A percentile compares a stretch with the other conserved stretches of the same genome.
phyloP scores from a whole-genome alignment of 2,329 filamentous ascomycete genomes.

The Albifimbria verrucaria region DNA sequence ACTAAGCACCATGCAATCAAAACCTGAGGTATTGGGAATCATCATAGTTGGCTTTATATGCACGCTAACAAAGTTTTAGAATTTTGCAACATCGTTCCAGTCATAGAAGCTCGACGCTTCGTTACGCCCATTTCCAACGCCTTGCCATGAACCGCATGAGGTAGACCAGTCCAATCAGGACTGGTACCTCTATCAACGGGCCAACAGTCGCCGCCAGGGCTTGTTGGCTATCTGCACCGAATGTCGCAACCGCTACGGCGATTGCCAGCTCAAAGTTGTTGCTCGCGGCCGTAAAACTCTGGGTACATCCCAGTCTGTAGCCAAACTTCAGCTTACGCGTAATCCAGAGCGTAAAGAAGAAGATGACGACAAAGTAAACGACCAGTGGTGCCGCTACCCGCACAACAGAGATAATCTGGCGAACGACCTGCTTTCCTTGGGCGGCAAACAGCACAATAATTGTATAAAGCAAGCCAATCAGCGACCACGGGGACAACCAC shows the following conservation, averaged over 20 bases:
- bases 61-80: too few species aligned
- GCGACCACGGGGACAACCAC: slow-evolving; percentile 67
- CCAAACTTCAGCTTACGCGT: slow-evolving; percentile 67
- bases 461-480: slow-evolving; percentile 82
- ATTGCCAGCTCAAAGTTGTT: slow-evolving; percentile 95
- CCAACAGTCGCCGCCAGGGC: slow-evolving; percentile 81
- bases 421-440: slow-evolving; percentile 72
- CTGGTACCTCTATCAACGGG: slow-evolving; percentile 82
- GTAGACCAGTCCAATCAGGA: slow-evolving; percentile 75
- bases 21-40: too few species aligned
- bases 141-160: slow-evolving; percentile 58
- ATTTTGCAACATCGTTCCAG: too few species aligned
- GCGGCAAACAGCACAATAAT: slow-evolving; percentile 83
- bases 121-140: slow-evolving; percentile 49
- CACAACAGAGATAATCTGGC: slow-evolving; percentile 80
- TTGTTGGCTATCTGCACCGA: slow-evolving; percentile 73
- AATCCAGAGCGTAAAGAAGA: slow-evolving; percentile 63
- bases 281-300: slow-evolving; percentile 85
- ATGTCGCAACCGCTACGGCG: slow-evolving; percentile 79
- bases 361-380: slow-evolving; percentile 77
- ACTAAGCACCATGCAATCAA: too few species aligned
- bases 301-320: slow-evolving; percentile 68
- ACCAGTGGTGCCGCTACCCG: slow-evolving; percentile 77
- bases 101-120: too few species aligned
- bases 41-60: too few species aligned